phyloP scores from a whole-genome alignment of 345 rosid genomes.

The Syzygium aromaticum region DNA sequence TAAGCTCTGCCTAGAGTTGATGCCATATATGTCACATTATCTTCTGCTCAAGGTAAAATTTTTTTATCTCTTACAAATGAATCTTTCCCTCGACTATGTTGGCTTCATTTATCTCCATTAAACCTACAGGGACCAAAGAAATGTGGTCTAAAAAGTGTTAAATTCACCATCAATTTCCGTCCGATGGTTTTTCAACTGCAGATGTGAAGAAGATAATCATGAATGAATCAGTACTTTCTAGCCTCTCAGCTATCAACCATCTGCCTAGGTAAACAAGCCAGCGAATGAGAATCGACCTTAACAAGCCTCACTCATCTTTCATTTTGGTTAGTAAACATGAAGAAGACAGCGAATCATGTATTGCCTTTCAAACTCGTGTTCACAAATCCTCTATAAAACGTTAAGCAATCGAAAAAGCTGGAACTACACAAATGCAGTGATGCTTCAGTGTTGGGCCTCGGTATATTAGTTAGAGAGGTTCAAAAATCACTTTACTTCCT shows the following conservation, averaged over 20 bases:
- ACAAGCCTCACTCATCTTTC: neutral
- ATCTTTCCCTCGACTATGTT: neutral
- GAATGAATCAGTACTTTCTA: neutral
- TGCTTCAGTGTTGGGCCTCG: neutral
- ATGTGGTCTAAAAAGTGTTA: neutral
- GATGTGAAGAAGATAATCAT: neutral
- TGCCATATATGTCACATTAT: neutral
- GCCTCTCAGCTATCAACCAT: neutral
- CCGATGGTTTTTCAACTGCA: neutral
- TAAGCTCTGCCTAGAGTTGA: neutral
- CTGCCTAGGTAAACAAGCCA: neutral
- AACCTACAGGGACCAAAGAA: neutral
- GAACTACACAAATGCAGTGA: neutral
- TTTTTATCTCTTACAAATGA: neutral
- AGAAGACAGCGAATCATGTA: neutral
- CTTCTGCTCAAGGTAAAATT: neutral
- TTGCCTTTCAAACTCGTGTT: neutral
- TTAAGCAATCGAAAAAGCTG: neutral
- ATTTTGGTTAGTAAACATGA: neutral
- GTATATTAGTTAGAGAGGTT: neutral
- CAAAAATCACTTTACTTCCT: neutral
- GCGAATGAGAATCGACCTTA: neutral
- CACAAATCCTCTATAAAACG: neutral
- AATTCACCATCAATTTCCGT: neutral
- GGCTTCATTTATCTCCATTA: neutral